Percentiles rank a stretch among this genome's conserved stretches.
Evolutionary conservation across 768 basidiomycete species (phyloP).

Genomic region (Auriscalpium vulgare): DNA sequence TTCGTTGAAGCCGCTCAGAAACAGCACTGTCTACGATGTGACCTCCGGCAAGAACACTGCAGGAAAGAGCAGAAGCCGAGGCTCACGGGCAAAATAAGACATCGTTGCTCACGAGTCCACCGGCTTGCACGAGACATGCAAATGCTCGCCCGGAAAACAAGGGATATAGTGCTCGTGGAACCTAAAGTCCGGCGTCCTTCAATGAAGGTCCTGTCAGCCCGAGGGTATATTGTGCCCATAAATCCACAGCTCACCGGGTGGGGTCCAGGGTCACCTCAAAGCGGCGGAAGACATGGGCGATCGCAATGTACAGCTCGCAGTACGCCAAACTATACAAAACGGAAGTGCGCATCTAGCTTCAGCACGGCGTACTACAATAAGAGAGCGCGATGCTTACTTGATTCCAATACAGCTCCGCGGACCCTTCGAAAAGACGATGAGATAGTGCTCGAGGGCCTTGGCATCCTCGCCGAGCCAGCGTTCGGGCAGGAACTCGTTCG

Average conservation of each 20-base stretch:
- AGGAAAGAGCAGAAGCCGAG: no score
- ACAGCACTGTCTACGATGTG: no score
- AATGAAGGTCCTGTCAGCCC: no score
- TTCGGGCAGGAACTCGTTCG: neutral
- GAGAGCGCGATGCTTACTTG: neutral
- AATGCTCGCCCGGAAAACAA: conserved; percentile 1
- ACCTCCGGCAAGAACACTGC: no score
- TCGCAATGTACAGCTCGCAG: neutral
- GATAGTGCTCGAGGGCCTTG: neutral
- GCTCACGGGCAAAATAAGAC: no score
- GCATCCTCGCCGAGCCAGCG: neutral
- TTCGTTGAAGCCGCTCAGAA: no score
- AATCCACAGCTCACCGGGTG: neutral
- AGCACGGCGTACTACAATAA: neutral
- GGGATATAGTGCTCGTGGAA: conserved; percentile 1
- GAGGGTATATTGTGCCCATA: no score
- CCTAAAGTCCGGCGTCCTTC: neutral
- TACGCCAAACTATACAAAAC: neutral
- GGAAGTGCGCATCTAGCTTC: neutral
- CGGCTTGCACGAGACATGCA: conserved; percentile 1
- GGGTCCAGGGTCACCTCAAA: neutral
- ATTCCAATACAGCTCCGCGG: neutral
- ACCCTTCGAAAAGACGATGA: neutral
- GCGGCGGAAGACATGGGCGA: conserved; percentile 2
- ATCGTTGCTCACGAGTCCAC: neutral